A percentile compares a stretch with the other conserved stretches of the same genome.
These are phyloP conservation scores for Dendrocalamus sinicus DNA, from an alignment of 176 grass and related monocot species.

Conservation along the genomic window DNA sequence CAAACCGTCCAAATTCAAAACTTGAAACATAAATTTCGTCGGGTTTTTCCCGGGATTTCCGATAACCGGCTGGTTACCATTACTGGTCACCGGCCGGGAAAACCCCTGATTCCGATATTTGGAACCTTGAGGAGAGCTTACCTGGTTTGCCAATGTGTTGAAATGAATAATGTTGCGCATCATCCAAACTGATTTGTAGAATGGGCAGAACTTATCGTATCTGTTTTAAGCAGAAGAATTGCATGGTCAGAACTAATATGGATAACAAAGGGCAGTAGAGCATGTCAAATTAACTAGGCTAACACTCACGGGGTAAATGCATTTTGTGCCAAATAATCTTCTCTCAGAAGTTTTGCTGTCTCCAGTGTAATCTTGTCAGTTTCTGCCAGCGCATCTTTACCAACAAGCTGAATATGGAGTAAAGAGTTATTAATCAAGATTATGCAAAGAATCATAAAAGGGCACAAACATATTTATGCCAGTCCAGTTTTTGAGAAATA, in stretches of 20 bases:
- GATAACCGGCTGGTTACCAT: too few species aligned
- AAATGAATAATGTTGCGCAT: slow-evolving; percentile 95
- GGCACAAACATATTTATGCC: not conserved
- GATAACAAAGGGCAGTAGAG: not conserved
- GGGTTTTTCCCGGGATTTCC: too few species aligned
- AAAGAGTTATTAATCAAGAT: slow-evolving; percentile 16
- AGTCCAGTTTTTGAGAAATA: not conserved
- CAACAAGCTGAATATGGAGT: slow-evolving; percentile 66
- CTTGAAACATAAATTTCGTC: too few species aligned
- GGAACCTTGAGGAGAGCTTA: slow-evolving; percentile 4
- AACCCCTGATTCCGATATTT: too few species aligned
- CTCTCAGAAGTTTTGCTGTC: slow-evolving; percentile 85
- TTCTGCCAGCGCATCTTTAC: slow-evolving; percentile 92
- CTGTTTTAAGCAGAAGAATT: slow-evolving; percentile 39
- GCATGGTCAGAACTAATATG: not conserved
- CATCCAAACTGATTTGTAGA: slow-evolving; percentile 99
- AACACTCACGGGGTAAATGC: slow-evolving; percentile 85
- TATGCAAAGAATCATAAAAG: not conserved
- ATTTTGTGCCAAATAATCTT: slow-evolving; percentile 91
- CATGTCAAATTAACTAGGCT: not conserved
- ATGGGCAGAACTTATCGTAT: slow-evolving; percentile 92
- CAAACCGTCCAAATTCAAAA: too few species aligned
- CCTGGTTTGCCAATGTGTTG: slow-evolving; percentile 83
- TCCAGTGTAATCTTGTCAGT: slow-evolving; percentile 83
- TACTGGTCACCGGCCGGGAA: too few species aligned